phyloP scores from a whole-genome alignment of 1,139 yeast species.

The Hansenula sp. region DNA sequence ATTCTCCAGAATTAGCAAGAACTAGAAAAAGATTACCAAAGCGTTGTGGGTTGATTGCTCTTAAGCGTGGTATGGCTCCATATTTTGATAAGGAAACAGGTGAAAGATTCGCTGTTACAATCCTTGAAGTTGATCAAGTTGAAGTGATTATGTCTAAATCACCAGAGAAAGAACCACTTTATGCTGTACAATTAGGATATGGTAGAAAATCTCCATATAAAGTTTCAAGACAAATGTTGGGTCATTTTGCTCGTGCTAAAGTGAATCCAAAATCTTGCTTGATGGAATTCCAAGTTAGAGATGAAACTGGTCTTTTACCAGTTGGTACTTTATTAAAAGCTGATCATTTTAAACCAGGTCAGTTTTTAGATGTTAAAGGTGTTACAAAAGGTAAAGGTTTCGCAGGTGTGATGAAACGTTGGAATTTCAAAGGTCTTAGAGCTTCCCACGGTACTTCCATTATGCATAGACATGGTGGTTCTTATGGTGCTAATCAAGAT shows the following conservation, averaged over 20 bases:
- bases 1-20: constrained; percentile 54
- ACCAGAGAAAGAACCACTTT: constrained; percentile 65
- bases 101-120: constrained; percentile 73
- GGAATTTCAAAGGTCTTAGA: constrained; percentile 83
- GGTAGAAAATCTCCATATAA: constrained; percentile 65
- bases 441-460: constrained; percentile 96
- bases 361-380: constrained; percentile 75
- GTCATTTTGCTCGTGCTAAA: constrained; percentile 75
- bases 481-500: constrained; percentile 90
- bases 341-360: constrained; percentile 80
- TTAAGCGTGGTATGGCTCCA: constrained; percentile 88
- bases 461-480: constrained; percentile 96
- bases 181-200: constrained; percentile 85
- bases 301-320: constrained; percentile 61
- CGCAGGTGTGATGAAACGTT: constrained; percentile 97
- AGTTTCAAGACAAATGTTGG: constrained; percentile 60
- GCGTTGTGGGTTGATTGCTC: constrained; percentile 82
- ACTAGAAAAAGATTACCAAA: constrained; percentile 61
- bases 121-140: constrained; percentile 79
- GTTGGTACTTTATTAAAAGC: constrained; percentile 79
- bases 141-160: constrained; percentile 81
- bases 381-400: constrained; percentile 93
- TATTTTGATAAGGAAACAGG: constrained; percentile 69
- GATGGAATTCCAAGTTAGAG: constrained; percentile 75
- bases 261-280: constrained; percentile 80